A percentile compares a stretch with the other conserved stretches of the same genome.
These are phyloP conservation scores for Thalassiosira profunda DNA, from an alignment of 108 stramenopile species.

Conservation along the genomic window DNA sequence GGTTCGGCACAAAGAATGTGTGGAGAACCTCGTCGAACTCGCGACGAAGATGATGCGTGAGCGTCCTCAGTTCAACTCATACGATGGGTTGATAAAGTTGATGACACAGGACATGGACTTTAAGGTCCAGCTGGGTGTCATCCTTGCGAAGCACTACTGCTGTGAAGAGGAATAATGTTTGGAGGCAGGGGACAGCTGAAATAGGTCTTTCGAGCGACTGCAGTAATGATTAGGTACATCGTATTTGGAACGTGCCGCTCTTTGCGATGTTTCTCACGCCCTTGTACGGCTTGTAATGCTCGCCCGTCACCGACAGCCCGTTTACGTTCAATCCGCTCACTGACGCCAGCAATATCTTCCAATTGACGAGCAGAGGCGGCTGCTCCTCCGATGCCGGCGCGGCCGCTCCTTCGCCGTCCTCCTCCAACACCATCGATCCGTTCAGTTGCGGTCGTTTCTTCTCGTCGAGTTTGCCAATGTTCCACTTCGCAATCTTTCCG, in stretches of 20 bases:
- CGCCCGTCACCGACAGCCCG: slow-evolving; percentile 91
- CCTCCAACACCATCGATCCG: slow-evolving; percentile 62
- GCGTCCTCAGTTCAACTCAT: too few species aligned
- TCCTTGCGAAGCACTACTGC: too few species aligned
- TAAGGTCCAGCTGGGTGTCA: too few species aligned
- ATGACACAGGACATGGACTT: too few species aligned
- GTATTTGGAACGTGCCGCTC: slow-evolving; percentile 87
- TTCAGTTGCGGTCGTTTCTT: slow-evolving; percentile 60
- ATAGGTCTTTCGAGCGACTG: too few species aligned
- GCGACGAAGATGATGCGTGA: too few species aligned
- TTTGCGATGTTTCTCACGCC: slow-evolving; percentile 93
- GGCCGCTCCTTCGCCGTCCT: slow-evolving; percentile 14
- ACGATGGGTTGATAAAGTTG: too few species aligned
- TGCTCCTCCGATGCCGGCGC: slow-evolving; percentile 56
- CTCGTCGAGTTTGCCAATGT: slow-evolving; percentile 86
- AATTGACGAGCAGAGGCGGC: slow-evolving; percentile 88
- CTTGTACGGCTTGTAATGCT: slow-evolving; percentile 97
- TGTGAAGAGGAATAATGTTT: too few species aligned
- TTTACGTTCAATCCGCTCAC: slow-evolving; percentile 94
- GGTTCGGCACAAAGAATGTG: too few species aligned
- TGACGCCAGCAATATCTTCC: slow-evolving; percentile 96
- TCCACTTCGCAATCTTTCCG: slow-evolving; percentile 96
- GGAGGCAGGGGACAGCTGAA: too few species aligned
- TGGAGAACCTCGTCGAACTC: too few species aligned
- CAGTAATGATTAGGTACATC: slow-evolving; percentile 50